Base-by-base conservation (phyloP, 164 flowering plant species). In the Warburgia ugandensis region DNA sequence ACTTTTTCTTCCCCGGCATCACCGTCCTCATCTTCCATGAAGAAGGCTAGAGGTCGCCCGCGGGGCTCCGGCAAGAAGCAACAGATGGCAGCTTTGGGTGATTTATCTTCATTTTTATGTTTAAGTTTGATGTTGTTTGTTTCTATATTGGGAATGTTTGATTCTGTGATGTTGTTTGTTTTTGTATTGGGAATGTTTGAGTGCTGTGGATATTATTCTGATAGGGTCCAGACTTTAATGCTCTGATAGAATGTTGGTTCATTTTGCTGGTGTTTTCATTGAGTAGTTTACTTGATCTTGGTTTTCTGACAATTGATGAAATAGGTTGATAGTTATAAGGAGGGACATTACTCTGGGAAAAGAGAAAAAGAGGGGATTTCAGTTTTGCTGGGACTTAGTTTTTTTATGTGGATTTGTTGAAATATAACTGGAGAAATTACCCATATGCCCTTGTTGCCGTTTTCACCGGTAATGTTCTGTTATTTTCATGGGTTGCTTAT, bases 31-130 rank as follows among this genome's bases (percentile, higher is more conserved):
- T 64, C 71, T 30, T 63, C 73, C 0, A 17, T 53, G 29, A 84
- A 77, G 77, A 84, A 79, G 54, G 64, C 67, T 4, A 66, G 86
- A 59, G 96, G 96, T 29, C 65, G 96, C 26, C 94, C 96, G 4
- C 85, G 68, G 8, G 96, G 96, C 39, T 79, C 96, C 2, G 54
- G 66, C 49, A 84, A 80, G 69, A 83, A 84, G 61, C 81, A 70
- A 36, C 78, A 72, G 42, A 48, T 76, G 64, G 77, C 70, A 32
- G 72, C 77, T 48, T 45, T 77, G 9, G 95, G 92, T 86, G 74
- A 50, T 32, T 50, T 21, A 73, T 28, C 54, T 31, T 10, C 52
- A 4, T 33, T 45, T 33, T 16, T 39, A 19, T 43, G 10, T 16
- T 36, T 25, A 8, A 30, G 30, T 6, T 26, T 21, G 11, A 2